phyloP scores from a whole-genome alignment of 208 protist species.

The Leishmania tropica region DNA sequence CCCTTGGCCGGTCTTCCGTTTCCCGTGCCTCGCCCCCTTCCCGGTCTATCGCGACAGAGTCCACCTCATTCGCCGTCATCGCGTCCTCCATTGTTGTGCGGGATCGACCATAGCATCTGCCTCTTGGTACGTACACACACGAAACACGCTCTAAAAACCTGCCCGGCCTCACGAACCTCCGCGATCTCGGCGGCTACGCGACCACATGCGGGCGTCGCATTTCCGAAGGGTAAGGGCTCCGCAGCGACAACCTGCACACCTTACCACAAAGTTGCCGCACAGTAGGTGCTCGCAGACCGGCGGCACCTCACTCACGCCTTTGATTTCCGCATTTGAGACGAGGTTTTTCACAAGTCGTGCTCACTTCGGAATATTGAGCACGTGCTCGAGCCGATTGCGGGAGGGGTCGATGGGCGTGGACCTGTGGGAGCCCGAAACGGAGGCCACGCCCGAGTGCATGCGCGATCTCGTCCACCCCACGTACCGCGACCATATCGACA shows the following conservation, averaged over 20 bases:
- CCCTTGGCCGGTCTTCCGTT: neutral
- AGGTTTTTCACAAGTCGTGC: constrained; percentile 33
- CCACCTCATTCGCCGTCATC: neutral
- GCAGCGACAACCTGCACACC: constrained; percentile 38
- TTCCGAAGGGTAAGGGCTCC: constrained; percentile 29
- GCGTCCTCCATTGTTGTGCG: neutral
- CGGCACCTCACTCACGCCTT: constrained; percentile 33
- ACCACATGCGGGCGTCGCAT: constrained; percentile 20
- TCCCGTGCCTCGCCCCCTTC: neutral
- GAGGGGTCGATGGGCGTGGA: constrained; percentile 13
- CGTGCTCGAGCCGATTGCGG: constrained; percentile 24
- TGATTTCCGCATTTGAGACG: constrained; percentile 39
- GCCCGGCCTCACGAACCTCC: constrained; percentile 31
- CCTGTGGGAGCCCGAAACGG: constrained; percentile 8
- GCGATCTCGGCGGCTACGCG: constrained; percentile 48
- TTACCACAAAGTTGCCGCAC: constrained; percentile 5
- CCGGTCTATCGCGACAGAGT: neutral
- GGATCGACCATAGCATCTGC: too few species aligned
- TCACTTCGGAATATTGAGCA: constrained; percentile 25
- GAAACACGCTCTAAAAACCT: constrained; percentile 12
- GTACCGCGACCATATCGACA: constrained; percentile 29
- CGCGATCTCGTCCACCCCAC: constrained; percentile 17
- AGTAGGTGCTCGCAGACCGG: constrained; percentile 10
- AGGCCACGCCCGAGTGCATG: constrained; percentile 7
- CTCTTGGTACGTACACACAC: neutral